A percentile compares a stretch with the other conserved stretches of the same genome.
phyloP scores from a whole-genome alignment of 345 rosid genomes.

The Murraya paniculata region DNA sequence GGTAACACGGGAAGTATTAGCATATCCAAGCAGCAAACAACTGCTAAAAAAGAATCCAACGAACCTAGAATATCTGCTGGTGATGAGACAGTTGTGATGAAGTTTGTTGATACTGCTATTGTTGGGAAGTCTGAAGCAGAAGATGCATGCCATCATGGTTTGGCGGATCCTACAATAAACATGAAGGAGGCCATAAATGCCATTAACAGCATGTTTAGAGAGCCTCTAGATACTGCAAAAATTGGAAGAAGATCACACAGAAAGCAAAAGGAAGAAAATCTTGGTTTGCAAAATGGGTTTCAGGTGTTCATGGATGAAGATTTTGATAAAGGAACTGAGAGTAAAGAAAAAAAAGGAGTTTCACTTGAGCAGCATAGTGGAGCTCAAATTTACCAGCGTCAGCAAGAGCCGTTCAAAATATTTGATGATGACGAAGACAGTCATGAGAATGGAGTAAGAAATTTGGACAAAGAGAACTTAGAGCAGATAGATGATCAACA shows the following conservation, averaged over 20 bases:
- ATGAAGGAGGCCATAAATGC: conserved; percentile 85
- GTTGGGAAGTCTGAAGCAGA: conserved; percentile 75
- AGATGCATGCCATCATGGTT: conserved; percentile 81
- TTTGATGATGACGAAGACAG: conserved; percentile 57
- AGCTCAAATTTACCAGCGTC: conserved; percentile 29
- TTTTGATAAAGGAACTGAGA: conserved; percentile 22
- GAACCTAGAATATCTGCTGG: conserved; percentile 23
- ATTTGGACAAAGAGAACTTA: conserved; percentile 26
- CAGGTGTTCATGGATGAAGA: conserved; percentile 56
- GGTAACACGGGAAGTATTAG: conserved; percentile 5
- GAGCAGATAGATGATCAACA: conserved; percentile 25
- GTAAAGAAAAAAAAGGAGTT: conserved; percentile 27
- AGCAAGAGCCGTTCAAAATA: conserved; percentile 50
- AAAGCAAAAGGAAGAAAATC: conserved; percentile 38
- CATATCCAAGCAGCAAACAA: conserved; percentile 22
- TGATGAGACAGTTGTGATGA: conserved; percentile 52
- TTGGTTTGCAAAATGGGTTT: conserved; percentile 32
- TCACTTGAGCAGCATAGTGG: conserved; percentile 15
- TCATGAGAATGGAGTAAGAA: conserved; percentile 32
- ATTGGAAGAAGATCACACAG: conserved; percentile 40
- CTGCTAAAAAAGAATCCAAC: conserved; percentile 24
- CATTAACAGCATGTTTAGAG: conserved; percentile 78
- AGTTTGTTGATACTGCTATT: conserved; percentile 65
- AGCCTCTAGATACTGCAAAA: conserved; percentile 72
- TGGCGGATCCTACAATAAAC: conserved; percentile 84